Conservation (phyloP, 805 yeast species). For the Ogataea philodendri region DNA sequence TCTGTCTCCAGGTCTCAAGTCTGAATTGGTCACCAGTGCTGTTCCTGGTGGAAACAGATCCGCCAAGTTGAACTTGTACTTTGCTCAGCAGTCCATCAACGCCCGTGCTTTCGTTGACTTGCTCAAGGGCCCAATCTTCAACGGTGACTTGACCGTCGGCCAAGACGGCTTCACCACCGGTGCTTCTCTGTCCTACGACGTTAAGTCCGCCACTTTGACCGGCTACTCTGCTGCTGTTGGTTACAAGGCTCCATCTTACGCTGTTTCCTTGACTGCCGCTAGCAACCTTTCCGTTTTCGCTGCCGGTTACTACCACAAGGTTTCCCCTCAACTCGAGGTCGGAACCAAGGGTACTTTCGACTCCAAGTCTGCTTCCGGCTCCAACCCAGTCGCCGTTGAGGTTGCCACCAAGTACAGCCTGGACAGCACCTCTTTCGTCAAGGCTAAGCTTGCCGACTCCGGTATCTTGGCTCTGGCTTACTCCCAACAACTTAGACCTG, state of each 20-base stretch:
- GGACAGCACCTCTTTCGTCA: conserved; percentile 84
- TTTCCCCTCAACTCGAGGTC: conserved; percentile 86
- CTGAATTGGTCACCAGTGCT: conserved; percentile 83
- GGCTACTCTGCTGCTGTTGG: conserved; percentile 93
- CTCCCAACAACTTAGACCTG: conserved; percentile 93
- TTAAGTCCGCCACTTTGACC: conserved; percentile 86
- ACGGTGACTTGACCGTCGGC: conserved; percentile 92
- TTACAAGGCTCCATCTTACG: conserved; percentile 84
- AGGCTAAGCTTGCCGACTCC: conserved; percentile 95
- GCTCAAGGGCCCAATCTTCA: conserved; percentile 91
- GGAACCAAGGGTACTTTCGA: conserved; percentile 98
- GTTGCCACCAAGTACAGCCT: conserved; percentile 92
- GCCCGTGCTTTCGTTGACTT: conserved; percentile 95
- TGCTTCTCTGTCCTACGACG: conserved; percentile 96
- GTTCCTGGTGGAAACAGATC: conserved; percentile 83
- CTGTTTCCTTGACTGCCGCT: conserved; percentile 80
- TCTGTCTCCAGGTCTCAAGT: conserved; percentile 91
- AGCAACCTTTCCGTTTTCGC: conserved; percentile 85
- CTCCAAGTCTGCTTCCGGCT: conserved; percentile 68
- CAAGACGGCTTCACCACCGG: conserved; percentile 97
- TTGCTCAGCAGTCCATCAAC: conserved; percentile 88
- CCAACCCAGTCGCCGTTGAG: conserved; percentile 85
- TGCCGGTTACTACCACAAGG: conserved; percentile 97
- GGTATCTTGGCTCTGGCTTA: conserved; percentile 92
- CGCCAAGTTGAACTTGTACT: conserved; percentile 86